Conservation (phyloP, 306 rosid species). For the Datisca glomerata region DNA sequence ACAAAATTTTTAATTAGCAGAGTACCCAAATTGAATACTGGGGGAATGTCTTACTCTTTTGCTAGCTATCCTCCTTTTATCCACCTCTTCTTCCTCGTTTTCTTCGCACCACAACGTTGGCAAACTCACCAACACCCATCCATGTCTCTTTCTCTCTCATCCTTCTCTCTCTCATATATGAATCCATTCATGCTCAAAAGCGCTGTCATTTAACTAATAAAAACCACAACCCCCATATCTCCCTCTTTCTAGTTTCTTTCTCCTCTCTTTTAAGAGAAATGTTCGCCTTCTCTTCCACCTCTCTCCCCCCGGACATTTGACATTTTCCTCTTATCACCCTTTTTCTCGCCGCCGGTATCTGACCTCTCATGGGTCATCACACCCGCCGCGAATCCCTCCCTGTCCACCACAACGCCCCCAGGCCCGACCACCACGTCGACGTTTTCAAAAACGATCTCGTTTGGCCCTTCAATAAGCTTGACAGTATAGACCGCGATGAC, state of each 20-base stretch:
- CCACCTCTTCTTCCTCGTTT: conserved; percentile 24
- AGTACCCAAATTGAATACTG: not conserved
- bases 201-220: conserved; percentile 35
- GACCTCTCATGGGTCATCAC: conserved; percentile 63
- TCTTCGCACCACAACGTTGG: conserved; percentile 29
- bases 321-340: not conserved
- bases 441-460: conserved; percentile 20
- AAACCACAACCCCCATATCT: conserved; percentile 9
- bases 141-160: conserved; percentile 8
- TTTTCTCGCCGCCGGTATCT: not conserved
- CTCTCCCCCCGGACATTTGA: conserved; percentile 26
- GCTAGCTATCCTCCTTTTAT: conserved; percentile 1
- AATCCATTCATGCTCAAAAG: conserved; percentile 16
- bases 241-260: conserved; percentile 9
- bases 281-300: conserved; percentile 13
- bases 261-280: conserved; percentile 26
- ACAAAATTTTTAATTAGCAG: not conserved
- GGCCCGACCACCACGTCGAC: conserved; percentile 20
- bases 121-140: conserved; percentile 20
- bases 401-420: conserved; percentile 23
- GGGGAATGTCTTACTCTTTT: not conserved
- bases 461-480: conserved; percentile 46
- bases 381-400: conserved; percentile 55
- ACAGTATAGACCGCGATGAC: conserved; percentile 40
- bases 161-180: no score